These are phyloP conservation scores for Ensete glaucum DNA, from an alignment of 176 grass and related monocot species.

Conservation along the genomic window DNA sequence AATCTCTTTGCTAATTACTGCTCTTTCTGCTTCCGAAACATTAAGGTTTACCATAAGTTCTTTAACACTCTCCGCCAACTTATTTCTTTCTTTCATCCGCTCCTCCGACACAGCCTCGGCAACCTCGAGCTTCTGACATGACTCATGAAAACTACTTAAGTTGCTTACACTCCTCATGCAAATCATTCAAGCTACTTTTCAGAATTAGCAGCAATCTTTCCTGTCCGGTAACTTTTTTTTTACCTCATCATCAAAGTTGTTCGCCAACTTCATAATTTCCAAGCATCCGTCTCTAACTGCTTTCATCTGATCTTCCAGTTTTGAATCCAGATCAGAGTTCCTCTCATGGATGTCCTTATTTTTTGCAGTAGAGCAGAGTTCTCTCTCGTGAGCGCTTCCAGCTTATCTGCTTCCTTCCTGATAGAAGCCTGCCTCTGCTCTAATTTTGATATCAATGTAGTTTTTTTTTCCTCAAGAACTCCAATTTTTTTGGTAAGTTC, in stretches of 20 bases:
- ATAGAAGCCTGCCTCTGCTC: slow-evolving; percentile 14
- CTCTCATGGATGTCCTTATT: slow-evolving; percentile 26
- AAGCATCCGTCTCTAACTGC: slow-evolving; percentile 32
- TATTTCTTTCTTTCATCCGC: slow-evolving; percentile 35
- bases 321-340: slow-evolving; percentile 29
- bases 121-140: slow-evolving; percentile 21
- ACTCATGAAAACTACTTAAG: slow-evolving; percentile 39
- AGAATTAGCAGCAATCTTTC: slow-evolving; percentile 28
- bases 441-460: slow-evolving; percentile 23
- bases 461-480: slow-evolving; percentile 33
- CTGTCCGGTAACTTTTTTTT: slow-evolving; percentile 37
- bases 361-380: slow-evolving; percentile 30
- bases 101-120: slow-evolving; percentile 33
- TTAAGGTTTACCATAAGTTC: slow-evolving; percentile 27
- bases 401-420: slow-evolving; percentile 30
- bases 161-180: slow-evolving; percentile 28
- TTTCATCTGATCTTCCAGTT: slow-evolving; percentile 46
- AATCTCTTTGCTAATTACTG: slow-evolving; percentile 37
- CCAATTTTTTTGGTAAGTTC: slow-evolving; percentile 27
- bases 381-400: slow-evolving; percentile 27
- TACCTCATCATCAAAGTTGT: slow-evolving; percentile 44
- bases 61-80: slow-evolving; percentile 17
- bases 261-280: slow-evolving; percentile 30
- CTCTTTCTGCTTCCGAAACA: slow-evolving; percentile 34
- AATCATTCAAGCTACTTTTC: slow-evolving; percentile 21